Evolutionary conservation across 2,329 filamentous ascomycete species (phyloP).

Genomic region (Cladophialophora exuberans): DNA sequence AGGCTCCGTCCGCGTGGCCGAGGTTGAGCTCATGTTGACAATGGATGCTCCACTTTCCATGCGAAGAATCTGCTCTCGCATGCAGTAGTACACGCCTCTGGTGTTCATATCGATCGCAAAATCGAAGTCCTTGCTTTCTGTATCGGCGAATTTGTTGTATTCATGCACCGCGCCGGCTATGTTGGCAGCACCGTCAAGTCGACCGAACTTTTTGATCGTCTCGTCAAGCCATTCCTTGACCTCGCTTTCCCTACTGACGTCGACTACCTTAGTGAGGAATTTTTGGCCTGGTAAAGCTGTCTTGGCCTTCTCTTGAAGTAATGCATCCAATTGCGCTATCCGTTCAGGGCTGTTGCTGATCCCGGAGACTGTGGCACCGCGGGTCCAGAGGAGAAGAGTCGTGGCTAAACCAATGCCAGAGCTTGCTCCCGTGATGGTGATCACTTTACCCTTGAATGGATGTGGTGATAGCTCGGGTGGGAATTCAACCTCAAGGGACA

Average conservation of each 20-base stretch:
- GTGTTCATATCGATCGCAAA: constrained; percentile 45
- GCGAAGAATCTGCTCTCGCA: constrained; percentile 46
- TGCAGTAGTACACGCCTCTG: constrained; percentile 44
- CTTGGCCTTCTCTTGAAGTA: constrained; percentile 9
- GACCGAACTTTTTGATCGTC: constrained; percentile 19
- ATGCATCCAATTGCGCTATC: constrained; percentile 4
- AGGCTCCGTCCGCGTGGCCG: constrained; percentile 39
- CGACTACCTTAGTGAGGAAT: constrained; percentile 17
- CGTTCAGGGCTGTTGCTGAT: constrained; percentile 8
- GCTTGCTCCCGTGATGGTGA: constrained; percentile 33
- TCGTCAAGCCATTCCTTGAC: constrained; percentile 23
- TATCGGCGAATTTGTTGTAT: constrained; percentile 34
- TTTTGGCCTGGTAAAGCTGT: constrained; percentile 28
- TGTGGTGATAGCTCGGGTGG: background rate
- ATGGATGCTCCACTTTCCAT: constrained; percentile 43
- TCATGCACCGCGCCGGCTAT: constrained; percentile 31
- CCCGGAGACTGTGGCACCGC: constrained; percentile 49
- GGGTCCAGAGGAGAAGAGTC: constrained; percentile 48
- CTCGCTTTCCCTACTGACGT: constrained; percentile 15
- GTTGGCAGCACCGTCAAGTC: constrained; percentile 22
- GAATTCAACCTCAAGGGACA: background rate
- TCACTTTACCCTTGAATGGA: constrained; percentile 11
- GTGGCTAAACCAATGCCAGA: constrained; percentile 57
- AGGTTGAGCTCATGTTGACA: constrained; percentile 48
- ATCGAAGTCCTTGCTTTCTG: constrained; percentile 41